A percentile compares a stretch with the other conserved stretches of the same genome.
These are phyloP conservation scores for Neurospora sp. DNA, from an alignment of 495 filamentous ascomycete genomes.

Conservation along the genomic window DNA sequence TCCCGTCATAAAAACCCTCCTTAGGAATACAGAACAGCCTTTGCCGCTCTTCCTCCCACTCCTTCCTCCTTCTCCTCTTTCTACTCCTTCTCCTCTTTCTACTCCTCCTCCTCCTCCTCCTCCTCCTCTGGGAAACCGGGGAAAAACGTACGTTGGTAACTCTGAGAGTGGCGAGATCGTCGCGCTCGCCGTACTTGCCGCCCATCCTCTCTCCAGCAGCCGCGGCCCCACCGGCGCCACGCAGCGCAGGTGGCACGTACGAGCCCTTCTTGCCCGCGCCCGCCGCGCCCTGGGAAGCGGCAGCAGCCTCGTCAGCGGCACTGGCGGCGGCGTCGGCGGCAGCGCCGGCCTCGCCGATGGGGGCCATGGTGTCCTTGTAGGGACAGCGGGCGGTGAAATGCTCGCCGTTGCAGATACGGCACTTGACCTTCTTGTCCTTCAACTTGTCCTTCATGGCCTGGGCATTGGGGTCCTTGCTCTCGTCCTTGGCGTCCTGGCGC, in stretches of 20 bases:
- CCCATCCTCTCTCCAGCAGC: conserved; percentile 78
- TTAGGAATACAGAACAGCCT: not conserved
- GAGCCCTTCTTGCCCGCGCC: conserved; percentile 60
- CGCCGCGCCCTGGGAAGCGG: conserved; percentile 39
- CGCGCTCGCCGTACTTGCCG: conserved; percentile 79
- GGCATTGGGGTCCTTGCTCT: conserved; percentile 62
- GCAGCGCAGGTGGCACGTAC: conserved; percentile 87
- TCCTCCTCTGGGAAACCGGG: not conserved
- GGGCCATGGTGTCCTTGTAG: conserved; percentile 57
- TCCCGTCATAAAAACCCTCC: not conserved
- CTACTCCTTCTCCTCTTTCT: too few species aligned
- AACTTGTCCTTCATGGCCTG: conserved; percentile 79
- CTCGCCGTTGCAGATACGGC: conserved; percentile 94
- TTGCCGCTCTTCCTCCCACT: not conserved
- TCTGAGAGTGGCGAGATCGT: conserved; percentile 89
- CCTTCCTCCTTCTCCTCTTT: not conserved
- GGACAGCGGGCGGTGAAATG: conserved; percentile 92
- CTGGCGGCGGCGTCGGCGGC: conserved; percentile 45
- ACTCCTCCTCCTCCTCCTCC: not conserved
- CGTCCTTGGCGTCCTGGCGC: conserved; percentile 79
- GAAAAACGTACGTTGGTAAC: conserved; percentile 81
- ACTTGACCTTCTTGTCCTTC: conserved; percentile 99
- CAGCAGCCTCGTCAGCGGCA: conserved; percentile 38
- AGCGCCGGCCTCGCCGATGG: conserved; percentile 39
- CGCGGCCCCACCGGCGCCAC: conserved; percentile 54